Percentiles rank a stretch among this genome's conserved stretches.
Conservation (phyloP, 129 eudicot genomes). For the Apium graveolens region DNA sequence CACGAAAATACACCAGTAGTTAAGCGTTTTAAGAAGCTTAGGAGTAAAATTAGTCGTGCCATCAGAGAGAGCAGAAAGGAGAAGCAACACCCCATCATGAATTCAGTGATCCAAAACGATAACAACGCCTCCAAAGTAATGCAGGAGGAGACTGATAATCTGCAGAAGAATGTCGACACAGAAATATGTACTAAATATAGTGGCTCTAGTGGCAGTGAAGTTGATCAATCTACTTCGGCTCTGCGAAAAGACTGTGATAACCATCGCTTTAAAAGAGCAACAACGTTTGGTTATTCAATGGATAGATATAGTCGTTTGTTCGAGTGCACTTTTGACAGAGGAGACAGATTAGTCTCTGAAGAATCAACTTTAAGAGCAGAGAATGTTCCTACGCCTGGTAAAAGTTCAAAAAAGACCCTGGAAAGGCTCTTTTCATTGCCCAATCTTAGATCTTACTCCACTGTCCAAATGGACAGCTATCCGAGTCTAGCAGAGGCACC, state of each 20-base stretch:
- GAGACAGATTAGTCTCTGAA: constrained; percentile 21
- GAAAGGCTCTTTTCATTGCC: constrained; percentile 66
- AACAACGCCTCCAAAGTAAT: constrained; percentile 32
- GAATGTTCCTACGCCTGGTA: constrained; percentile 19
- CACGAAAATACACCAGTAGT: constrained; percentile 29
- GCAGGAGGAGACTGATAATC: constrained; percentile 20
- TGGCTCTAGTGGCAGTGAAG: constrained; percentile 20
- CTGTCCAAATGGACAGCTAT: constrained; percentile 26
- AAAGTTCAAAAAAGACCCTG: constrained; percentile 12
- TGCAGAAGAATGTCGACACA: background rate
- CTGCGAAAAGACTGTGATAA: background rate
- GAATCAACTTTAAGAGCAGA: constrained; percentile 28
- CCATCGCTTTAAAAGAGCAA: constrained; percentile 26
- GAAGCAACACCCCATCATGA: constrained; percentile 59
- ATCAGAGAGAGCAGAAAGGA: constrained; percentile 67
- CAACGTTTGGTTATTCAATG: constrained; percentile 41
- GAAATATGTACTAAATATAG: constrained; percentile 15
- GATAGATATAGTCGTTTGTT: constrained; percentile 48
- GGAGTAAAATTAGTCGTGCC: constrained; percentile 46
- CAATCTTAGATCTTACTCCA: constrained; percentile 31
- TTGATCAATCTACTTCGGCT: constrained; percentile 9
- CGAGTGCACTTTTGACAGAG: constrained; percentile 17
- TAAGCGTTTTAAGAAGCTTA: constrained; percentile 53
- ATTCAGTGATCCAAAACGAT: constrained; percentile 69
- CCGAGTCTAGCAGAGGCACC: constrained; percentile 12